A percentile compares a stretch with the other conserved stretches of the same genome.
These are phyloP conservation scores for Globisporangium okanoganense DNA, from an alignment of 352 stramenopile genomes.

Conservation along the genomic window DNA sequence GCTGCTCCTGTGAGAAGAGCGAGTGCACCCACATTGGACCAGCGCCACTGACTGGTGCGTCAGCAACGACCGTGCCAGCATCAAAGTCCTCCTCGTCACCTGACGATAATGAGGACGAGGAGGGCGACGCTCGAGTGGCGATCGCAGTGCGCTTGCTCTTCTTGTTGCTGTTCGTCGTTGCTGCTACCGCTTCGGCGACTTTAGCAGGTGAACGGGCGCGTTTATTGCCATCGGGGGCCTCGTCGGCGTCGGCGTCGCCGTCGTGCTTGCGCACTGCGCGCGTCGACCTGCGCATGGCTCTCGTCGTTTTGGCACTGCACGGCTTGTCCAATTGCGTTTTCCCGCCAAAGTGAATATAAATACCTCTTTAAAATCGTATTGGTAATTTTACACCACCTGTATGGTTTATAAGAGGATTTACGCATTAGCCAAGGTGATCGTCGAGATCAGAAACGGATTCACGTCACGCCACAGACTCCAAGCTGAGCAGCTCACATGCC, in stretches of 20 bases:
- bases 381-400: too few species aligned
- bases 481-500: too few species aligned
- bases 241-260: not conserved
- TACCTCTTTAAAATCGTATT: too few species aligned
- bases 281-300: slow-evolving; percentile 27
- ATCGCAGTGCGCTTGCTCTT: not conserved
- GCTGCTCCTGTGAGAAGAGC: slow-evolving; percentile 13
- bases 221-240: not conserved
- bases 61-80: not conserved
- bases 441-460: too few species aligned
- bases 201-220: not conserved
- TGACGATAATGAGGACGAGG: not conserved
- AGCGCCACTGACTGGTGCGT: too few species aligned
- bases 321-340: too few species aligned
- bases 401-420: too few species aligned
- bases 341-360: too few species aligned
- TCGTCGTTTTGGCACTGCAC: not conserved
- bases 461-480: too few species aligned
- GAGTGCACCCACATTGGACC: not conserved
- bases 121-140: not conserved
- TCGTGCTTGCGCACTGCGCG: slow-evolving; percentile 14
- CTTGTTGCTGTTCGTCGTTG: not conserved
- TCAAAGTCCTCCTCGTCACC: not conserved
- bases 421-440: too few species aligned
- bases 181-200: not conserved